Evolutionary conservation across 768 basidiomycete species (phyloP), one percentile per base, ranked within the genome.

Genomic region (Tephrocybe rancida): DNA sequence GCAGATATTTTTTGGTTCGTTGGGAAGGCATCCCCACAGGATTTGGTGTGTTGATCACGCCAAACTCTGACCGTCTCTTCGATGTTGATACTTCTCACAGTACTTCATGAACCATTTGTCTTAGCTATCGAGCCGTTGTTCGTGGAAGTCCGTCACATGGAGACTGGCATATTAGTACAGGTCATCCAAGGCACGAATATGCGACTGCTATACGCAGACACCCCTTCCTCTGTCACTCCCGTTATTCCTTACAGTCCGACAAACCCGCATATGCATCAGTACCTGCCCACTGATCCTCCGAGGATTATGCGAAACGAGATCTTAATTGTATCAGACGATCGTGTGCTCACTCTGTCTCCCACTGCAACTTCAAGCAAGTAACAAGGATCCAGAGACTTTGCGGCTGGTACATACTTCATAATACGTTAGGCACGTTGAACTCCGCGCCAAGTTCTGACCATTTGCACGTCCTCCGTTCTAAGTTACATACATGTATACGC

Each of bases 11-110:
- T 77, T 92, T 95, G 82, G 92, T 98, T 13, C 81, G 90, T 58
- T 99, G 97, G 97, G 96, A 98, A 70, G 97, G 97, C 8, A 79
- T 78, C 39, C 97, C 97, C 0, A 92, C 92, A 5, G 88, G 90
- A 32, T 98, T 99, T 64, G 97, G 96, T 97, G 67, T 64, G 92
- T 73, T 2, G 16, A 26, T 59, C 14, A n/a, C n/a, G n/a, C n/a
- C n/a, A n/a, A n/a, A 11, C 14, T 21, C 10, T 32, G 9, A 8
- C 19, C 25, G 27, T 18, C 29, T 13, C 44, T 57, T 34, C n/a
- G 26, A 18, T 24, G 27, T 41, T 49, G 43, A 61, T 30, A 43
- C n/a, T 21, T 45, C 53, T 14, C 13, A 9, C 65, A 98, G 96
- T 96, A 2, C 82, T 98, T 11, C 92, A 95, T 65, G 95, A 95